These are phyloP conservation scores for Melanogaster broomeanus DNA, from an alignment of 768 basidiomycete genomes.

Conservation along the genomic window DNA sequence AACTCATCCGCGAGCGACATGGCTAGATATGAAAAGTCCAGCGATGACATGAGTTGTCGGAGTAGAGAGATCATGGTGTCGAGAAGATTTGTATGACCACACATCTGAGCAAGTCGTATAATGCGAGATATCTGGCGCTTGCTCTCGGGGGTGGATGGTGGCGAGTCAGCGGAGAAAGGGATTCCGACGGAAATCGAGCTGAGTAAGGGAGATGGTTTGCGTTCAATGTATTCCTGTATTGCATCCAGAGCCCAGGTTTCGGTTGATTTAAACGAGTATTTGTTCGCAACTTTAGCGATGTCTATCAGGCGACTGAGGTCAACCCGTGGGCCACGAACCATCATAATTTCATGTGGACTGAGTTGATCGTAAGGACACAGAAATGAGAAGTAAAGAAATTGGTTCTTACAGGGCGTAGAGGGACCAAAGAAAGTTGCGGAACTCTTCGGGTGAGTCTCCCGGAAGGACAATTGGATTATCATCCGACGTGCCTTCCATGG, in stretches of 20 bases:
- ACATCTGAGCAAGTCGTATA: slow-evolving; percentile 67
- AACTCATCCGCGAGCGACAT: slow-evolving; percentile 76
- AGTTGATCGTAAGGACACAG: slow-evolving; percentile 1
- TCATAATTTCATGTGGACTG: slow-evolving; percentile 64
- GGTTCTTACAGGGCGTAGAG: slow-evolving; percentile 69
- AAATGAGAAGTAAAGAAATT: not conserved
- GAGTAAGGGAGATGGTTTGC: slow-evolving; percentile 54
- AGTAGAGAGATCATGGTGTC: slow-evolving; percentile 60
- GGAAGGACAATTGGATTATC: slow-evolving; percentile 61
- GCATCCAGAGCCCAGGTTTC: slow-evolving; percentile 77
- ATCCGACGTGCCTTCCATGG: slow-evolving; percentile 62
- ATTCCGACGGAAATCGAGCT: slow-evolving; percentile 38
- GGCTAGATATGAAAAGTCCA: slow-evolving; percentile 70
- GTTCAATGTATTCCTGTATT: slow-evolving; percentile 68
- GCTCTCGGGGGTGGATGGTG: slow-evolving; percentile 38
- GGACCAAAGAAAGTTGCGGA: slow-evolving; percentile 73
- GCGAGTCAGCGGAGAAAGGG: slow-evolving; percentile 22
- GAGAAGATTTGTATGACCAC: slow-evolving; percentile 60
- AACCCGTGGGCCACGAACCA: slow-evolving; percentile 46
- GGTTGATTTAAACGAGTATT: slow-evolving; percentile 72
- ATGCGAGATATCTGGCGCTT: slow-evolving; percentile 58
- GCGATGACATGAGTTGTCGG: slow-evolving; percentile 62
- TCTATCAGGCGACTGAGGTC: slow-evolving; percentile 59
- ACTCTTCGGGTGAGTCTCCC: slow-evolving; percentile 66
- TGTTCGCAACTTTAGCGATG: slow-evolving; percentile 67